Evolutionary conservation across 768 basidiomycete genomes (phyloP).

Genomic region (Lactarius sanguifluus): DNA sequence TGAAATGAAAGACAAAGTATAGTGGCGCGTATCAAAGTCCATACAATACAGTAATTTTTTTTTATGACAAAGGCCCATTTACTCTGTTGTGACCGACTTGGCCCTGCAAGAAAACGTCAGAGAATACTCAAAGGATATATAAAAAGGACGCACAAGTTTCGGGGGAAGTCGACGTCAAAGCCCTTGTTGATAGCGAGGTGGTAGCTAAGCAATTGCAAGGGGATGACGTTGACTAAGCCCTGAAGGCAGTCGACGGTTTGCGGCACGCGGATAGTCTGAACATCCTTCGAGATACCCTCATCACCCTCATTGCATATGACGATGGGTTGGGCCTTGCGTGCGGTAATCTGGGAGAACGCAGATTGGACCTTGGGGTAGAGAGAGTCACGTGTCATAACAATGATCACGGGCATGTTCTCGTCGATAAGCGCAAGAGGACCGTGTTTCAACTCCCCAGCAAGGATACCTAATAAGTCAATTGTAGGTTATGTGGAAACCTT

Average conservation of each 20-base stretch:
- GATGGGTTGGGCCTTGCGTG: constrained; percentile 93
- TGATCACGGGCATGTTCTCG: constrained; percentile 98
- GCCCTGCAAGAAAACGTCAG: constrained; percentile 31
- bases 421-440: constrained; percentile 97
- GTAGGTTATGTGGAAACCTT: not conserved
- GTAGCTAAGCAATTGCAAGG: constrained; percentile 93
- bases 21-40: constrained; percentile 9
- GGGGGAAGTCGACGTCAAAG: constrained; percentile 97
- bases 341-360: constrained; percentile 95
- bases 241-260: constrained; percentile 93
- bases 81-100: constrained; percentile 40
- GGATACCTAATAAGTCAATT: constrained; percentile 58
- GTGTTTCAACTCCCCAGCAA: constrained; percentile 98
- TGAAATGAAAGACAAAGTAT: not conserved
- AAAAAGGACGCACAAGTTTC: constrained; percentile 72
- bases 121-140: constrained; percentile 3
- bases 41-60: constrained; percentile 21
- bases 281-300: constrained; percentile 65
- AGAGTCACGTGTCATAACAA: constrained; percentile 99
- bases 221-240: constrained; percentile 94
- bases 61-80: constrained; percentile 18
- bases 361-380: constrained; percentile 98
- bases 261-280: constrained; percentile 91
- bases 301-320: constrained; percentile 96
- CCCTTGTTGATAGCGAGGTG: constrained; percentile 95